These are phyloP conservation scores for Backusella westeae DNA, from an alignment of 192 early-diverging fungal species.

Conservation along the genomic window DNA sequence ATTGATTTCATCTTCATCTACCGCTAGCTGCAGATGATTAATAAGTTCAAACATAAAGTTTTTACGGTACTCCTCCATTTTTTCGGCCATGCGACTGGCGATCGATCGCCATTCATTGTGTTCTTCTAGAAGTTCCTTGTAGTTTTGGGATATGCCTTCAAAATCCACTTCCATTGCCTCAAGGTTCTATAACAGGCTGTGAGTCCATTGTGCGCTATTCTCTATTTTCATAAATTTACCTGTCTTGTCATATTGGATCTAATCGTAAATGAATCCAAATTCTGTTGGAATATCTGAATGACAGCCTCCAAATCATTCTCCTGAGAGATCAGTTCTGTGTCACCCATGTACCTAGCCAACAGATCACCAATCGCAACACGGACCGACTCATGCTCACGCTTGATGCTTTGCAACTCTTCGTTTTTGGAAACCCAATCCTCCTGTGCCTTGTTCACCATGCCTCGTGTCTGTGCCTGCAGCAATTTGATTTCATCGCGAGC, in stretches of 20 bases:
- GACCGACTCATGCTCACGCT: not conserved
- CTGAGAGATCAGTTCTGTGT: not conserved
- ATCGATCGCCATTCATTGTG: conserved; percentile 14
- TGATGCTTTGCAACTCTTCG: conserved; percentile 18
- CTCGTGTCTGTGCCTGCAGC: conserved; percentile 20
- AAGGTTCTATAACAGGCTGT: not conserved
- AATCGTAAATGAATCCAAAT: not conserved
- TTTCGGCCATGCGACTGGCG: conserved; percentile 21
- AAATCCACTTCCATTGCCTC: not conserved
- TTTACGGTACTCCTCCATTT: conserved; percentile 25
- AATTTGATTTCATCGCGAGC: conserved; percentile 30
- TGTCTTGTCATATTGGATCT: not conserved
- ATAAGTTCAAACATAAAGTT: conserved; percentile 23
- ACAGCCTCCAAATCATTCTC: not conserved
- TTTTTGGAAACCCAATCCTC: conserved; percentile 36
- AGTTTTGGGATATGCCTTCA: not conserved
- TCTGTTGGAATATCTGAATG: not conserved
- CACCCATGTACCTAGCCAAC: not conserved
- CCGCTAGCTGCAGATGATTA: conserved; percentile 28
- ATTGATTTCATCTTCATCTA: conserved; percentile 24
- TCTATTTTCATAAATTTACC: not conserved
- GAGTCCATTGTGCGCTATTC: not conserved
- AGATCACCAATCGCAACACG: not conserved
- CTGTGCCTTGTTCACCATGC: conserved; percentile 28
- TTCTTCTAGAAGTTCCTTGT: conserved; percentile 15